Base-by-base conservation (phyloP, 768 basidiomycete species). In the Termitomyces sp. region DNA sequence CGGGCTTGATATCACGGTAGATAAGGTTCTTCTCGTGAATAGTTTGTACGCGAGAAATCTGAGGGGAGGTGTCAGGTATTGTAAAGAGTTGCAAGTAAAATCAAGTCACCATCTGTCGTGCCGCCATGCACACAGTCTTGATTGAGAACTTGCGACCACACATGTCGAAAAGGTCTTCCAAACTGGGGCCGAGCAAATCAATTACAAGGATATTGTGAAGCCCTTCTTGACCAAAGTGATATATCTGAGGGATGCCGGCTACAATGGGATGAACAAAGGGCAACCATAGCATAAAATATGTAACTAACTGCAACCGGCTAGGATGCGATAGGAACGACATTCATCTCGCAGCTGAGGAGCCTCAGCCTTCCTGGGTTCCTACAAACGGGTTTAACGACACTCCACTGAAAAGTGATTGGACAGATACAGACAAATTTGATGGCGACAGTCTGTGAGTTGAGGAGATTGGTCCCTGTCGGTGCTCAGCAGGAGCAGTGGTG, bases 11-110 rank as follows among this genome's bases (percentile, higher is more conserved):
- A 71, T 99, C 97, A 55, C 97, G 90, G 72, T 99, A 98, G 66
- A 99, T 98, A 67, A 99, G 85, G 74, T 97, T 98, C 82, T 98
- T 98, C 74, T 98, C 96, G 73, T 99, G 97, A 53, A 99, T 98
- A 18, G 91, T 96, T 73, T 98, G 96, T 20, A 97, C 94, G 66
- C 97, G 87, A 51, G 92, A 85, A 58, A 99, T 79, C 96, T 98
- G 62, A 35, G 58, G 43, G 44, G 49, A 7, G 49, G 57, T 41
- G 43, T 62, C 43, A 63, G 52, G 26, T 11, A 50, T 45, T 62
- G 55, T 22, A 48, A 24, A 56, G 26, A 49, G 41, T 53, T 47
- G 36, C 59, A 46, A 56, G 32, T 56, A 35, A 13, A 57, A 30
- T 46, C 46, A 30, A 35, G 67, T 82, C 59, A 91, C 91, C 91